Evolutionary conservation across 805 yeast species (phyloP).

Genomic region (Ogataea corticis): DNA sequence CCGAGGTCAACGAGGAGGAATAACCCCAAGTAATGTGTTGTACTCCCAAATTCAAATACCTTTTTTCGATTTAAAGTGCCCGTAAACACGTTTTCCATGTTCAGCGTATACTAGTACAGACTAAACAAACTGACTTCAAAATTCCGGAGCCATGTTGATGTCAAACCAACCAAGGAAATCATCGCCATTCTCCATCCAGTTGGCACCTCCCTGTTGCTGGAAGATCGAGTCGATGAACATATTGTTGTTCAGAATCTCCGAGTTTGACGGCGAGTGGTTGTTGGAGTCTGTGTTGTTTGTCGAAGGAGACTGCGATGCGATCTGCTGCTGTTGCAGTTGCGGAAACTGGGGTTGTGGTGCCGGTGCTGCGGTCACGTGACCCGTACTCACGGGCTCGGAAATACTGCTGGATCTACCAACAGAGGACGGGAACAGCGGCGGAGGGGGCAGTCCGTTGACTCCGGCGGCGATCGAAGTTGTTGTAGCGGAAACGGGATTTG

Average conservation of each 20-base stretch:
- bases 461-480: slow-evolving; percentile 27
- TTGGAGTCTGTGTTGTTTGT: slow-evolving; percentile 16
- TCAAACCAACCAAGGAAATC: slow-evolving; percentile 96
- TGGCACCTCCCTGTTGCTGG: slow-evolving; percentile 80
- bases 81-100: too few relatives aligned
- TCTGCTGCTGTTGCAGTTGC: slow-evolving; percentile 9
- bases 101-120: too few relatives aligned
- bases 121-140: slow-evolving; percentile 28
- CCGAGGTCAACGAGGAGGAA: slow-evolving; percentile 55
- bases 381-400: slow-evolving; percentile 1
- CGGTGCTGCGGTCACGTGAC: background rate
- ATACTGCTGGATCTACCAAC: slow-evolving; percentile 5
- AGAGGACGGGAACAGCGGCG: slow-evolving; percentile 27
- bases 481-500: slow-evolving; percentile 2
- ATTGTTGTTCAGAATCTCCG: slow-evolving; percentile 29
- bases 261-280: slow-evolving; percentile 26
- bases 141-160: slow-evolving; percentile 68
- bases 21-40: too few relatives aligned
- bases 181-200: slow-evolving; percentile 83
- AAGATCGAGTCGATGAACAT: slow-evolving; percentile 53
- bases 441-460: slow-evolving; percentile 27
- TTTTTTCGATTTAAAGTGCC: too few relatives aligned
- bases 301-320: slow-evolving; percentile 19
- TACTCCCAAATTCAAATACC: too few relatives aligned
- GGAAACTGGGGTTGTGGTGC: slow-evolving; percentile 6